A percentile compares a stretch with the other conserved stretches of the same genome.
These are phyloP conservation scores for Alternaria solani DNA, from an alignment of 2,329 filamentous ascomycete species.

Conservation along the genomic window DNA sequence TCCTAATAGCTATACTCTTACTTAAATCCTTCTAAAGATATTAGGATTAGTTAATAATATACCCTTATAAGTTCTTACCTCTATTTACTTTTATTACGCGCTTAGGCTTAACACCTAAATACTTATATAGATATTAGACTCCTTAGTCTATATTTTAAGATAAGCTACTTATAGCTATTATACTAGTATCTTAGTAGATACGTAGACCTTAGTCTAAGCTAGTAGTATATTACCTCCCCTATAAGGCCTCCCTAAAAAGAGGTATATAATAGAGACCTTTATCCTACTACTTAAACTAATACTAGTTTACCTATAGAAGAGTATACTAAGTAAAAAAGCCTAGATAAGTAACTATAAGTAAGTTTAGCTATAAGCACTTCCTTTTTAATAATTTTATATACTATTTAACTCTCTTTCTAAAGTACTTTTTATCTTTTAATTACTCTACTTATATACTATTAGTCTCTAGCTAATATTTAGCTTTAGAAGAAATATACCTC, in stretches of 20 bases:
- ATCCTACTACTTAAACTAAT: conserved; percentile 48
- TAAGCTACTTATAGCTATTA: conserved; percentile 52
- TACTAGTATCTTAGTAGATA: conserved; percentile 49
- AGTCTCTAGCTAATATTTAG: conserved; percentile 8
- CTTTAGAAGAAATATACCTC: not conserved
- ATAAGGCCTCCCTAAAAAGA: conserved; percentile 28
- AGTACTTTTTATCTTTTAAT: conserved; percentile 23
- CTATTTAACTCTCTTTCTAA: conserved; percentile 19
- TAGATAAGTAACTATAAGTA: conserved; percentile 17
- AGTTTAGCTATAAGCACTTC: conserved; percentile 20
- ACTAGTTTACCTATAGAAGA: conserved; percentile 47
- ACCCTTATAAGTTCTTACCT: conserved; percentile 51
- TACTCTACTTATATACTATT: conserved; percentile 21
- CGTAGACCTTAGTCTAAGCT: conserved; percentile 37
- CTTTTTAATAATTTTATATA: conserved; percentile 23
- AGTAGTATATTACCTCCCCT: conserved; percentile 26
- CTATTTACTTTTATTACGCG: conserved; percentile 55
- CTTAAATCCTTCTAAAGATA: conserved; percentile 24
- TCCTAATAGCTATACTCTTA: conserved; percentile 26
- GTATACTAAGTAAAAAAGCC: conserved; percentile 34
- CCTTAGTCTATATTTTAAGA: conserved; percentile 51
- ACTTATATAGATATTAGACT: conserved; percentile 43
- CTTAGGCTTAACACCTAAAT: conserved; percentile 53
- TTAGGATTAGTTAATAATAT: conserved; percentile 23
- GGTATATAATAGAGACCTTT: conserved; percentile 49